These are phyloP conservation scores for Fonsecaea pedrosoi DNA, from an alignment of 2,329 filamentous ascomycete genomes.

Conservation along the genomic window DNA sequence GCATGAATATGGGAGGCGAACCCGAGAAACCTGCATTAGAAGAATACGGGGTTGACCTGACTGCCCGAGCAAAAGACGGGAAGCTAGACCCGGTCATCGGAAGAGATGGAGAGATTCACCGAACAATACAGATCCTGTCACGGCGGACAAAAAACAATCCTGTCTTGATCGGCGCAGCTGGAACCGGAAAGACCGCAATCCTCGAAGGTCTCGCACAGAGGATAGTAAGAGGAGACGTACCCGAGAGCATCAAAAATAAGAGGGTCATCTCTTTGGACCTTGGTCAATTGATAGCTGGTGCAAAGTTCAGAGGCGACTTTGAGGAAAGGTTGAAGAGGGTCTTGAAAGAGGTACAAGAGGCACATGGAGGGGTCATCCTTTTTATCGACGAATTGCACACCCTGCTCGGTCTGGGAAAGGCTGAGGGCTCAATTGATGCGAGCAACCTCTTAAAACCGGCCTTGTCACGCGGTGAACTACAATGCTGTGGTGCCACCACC, in stretches of 20 bases:
- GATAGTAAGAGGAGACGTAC: slow-evolving; percentile 90
- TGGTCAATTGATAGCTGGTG: slow-evolving; percentile 90
- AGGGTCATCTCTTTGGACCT: slow-evolving; percentile 85
- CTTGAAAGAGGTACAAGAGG: slow-evolving; percentile 86
- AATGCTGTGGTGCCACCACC: slow-evolving; percentile 95
- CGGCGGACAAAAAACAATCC: slow-evolving; percentile 97
- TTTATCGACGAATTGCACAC: slow-evolving; percentile 97
- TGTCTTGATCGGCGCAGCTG: slow-evolving; percentile 94
- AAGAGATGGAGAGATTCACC: slow-evolving; percentile 86
- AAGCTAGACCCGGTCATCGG: slow-evolving; percentile 97
- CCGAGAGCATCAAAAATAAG: slow-evolving; percentile 95
- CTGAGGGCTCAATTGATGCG: slow-evolving; percentile 94
- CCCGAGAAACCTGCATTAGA: slow-evolving; percentile 85
- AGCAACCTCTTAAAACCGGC: slow-evolving; percentile 94
- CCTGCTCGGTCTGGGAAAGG: slow-evolving; percentile 88
- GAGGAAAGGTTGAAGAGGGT: slow-evolving; percentile 93
- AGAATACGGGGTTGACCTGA: slow-evolving; percentile 89
- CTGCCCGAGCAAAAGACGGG: slow-evolving; percentile 80
- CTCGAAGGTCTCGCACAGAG: slow-evolving; percentile 94
- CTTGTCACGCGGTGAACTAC: slow-evolving; percentile 87
- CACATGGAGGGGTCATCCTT: slow-evolving; percentile 86
- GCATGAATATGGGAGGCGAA: slow-evolving; percentile 83
- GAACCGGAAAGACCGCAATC: slow-evolving; percentile 98
- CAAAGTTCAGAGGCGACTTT: slow-evolving; percentile 94
- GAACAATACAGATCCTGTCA: slow-evolving; percentile 92